Evolutionary conservation across 495 filamentous ascomycete genomes (phyloP), one percentile per base, ranked within the genome.

Genomic region (Neurospora tetrasperma): DNA sequence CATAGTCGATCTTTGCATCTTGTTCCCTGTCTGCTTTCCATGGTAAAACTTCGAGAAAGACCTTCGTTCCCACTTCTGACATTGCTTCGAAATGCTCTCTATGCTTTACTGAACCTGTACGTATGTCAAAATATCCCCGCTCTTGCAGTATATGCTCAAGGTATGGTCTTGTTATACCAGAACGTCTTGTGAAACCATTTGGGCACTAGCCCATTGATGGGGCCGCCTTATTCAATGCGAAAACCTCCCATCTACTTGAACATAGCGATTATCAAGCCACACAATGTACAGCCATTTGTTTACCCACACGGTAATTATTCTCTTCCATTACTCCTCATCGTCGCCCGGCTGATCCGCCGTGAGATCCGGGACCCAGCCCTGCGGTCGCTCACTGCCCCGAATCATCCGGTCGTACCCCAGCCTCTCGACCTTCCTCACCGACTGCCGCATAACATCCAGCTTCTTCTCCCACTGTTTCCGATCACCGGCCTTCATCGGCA

Each of bases 381-480:
- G 91, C 4, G 96, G 96, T 72, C 94, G 84, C 82, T 99, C 96
- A 69, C 89, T 90, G 0, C 96, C 96, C 12, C 96, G 84, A 14
- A 99, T 90, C 41, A 89, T 87, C 78, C 97, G 87, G 11, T 93
- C 93, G 82, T 97, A 98, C 18, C 93, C 90, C 20, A 94, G 90
- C 23, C 88, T 87, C 85, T 99, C 96, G 35, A 98, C 96, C 87
- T 99, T 99, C 78, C 92, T 89, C 42, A 99, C 94, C 80, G 93
- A 94, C 75, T 85, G 86, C 76, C 89, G 87, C 94, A 97, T 97
- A 8, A 96, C 93, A 69, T 89, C 89, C 76, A 91, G 85, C 87
- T 98, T 98, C 87, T 92, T 92, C 41, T 87, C 83, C 72, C 90
- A 86, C 71, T 82, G 71, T 9, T 71, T 73, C 73, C 69, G 82